Base-by-base conservation (phyloP, 495 filamentous ascomycete species). In the Penicillium simplicissimum region DNA sequence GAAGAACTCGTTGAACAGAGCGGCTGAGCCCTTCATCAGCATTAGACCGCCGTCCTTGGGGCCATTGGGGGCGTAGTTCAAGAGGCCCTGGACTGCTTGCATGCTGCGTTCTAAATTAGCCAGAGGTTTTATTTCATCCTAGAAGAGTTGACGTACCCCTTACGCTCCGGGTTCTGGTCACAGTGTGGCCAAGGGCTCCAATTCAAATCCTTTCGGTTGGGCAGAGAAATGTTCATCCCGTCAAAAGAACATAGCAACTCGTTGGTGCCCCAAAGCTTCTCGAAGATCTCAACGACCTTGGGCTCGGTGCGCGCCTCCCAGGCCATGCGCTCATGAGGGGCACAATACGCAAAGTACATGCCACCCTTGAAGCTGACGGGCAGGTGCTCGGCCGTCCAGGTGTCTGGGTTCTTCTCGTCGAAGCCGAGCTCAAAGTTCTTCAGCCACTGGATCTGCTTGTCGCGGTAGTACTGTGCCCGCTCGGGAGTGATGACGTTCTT, bases 241-340 rank as follows among this genome's bases (percentile, higher is more conserved):
- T 79, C 75, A 61, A 79, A 79, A 3, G 75, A 78, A 14, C 23
- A 57, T 23, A 79, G 62, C 7, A 79, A 58, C 55, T 79, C 73
- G 15, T 77, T 67, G 5, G 76, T 78, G 4, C 67, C 75, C 77
- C 77, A 79, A 3, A 79, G 61, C 42, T 74, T 71, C 28, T 66
- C 71, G 48, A 79, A 79, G 36, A 68, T 66, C 8, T 77, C 72
- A 51, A 78, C 61, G 5, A 79, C 72, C 10, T 62, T 66, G 17
- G 74, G 76, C 65, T 83, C 79, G 36, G 66, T 74, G 33, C 76
- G 66, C 1, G 78, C 52, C 52, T 75, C 72, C 72, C 72, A 75
- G 0, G 60, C 67, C 59, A 67, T 66, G 43, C 67, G 71, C 61
- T 75, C 72, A 43, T 75, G 72, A 2, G 67, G 42, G 1, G 69